Percentiles rank a stretch among this genome's conserved stretches.
phyloP scores from a whole-genome alignment of 805 yeast species.

The Hanseniaspora valbyensis region DNA sequence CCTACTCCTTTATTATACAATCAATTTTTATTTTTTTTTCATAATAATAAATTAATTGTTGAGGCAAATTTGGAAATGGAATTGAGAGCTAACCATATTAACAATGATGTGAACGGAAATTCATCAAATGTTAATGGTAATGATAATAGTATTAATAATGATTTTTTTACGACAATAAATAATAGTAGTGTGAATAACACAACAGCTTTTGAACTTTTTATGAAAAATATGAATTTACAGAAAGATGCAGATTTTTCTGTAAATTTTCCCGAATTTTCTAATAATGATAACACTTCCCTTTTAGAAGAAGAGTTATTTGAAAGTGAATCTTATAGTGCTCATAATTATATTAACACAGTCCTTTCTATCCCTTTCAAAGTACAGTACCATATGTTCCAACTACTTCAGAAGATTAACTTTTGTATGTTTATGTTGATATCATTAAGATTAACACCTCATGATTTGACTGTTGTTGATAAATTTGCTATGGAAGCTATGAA shows the following conservation, averaged over 20 bases:
- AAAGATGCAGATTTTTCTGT: conserved; percentile 2
- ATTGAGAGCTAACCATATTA: background rate
- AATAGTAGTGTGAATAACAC: background rate
- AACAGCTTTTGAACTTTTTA: background rate
- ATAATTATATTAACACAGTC: conserved; percentile 15
- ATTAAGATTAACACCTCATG: conserved; percentile 72
- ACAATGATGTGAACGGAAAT: background rate
- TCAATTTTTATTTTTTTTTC: conserved; percentile 13
- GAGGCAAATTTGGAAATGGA: background rate
- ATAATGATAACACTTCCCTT: conserved; percentile 17
- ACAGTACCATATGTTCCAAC: conserved; percentile 36
- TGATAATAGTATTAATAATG: background rate
- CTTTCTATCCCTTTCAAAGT: conserved; percentile 14
- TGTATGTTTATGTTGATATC: conserved; percentile 84
- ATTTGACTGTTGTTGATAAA: conserved; percentile 76
- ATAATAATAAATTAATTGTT: background rate
- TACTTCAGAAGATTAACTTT: conserved; percentile 72
- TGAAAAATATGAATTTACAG: background rate
- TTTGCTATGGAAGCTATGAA: conserved; percentile 73
- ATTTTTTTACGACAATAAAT: background rate
- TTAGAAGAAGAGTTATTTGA: background rate
- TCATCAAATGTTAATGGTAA: background rate
- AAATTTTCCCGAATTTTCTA: conserved; percentile 20
- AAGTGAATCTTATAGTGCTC: conserved; percentile 8
- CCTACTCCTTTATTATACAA: conserved; percentile 13